phyloP scores from a whole-genome alignment of 2,329 filamentous ascomycete genomes.

The Colletotrichum godetiae region DNA sequence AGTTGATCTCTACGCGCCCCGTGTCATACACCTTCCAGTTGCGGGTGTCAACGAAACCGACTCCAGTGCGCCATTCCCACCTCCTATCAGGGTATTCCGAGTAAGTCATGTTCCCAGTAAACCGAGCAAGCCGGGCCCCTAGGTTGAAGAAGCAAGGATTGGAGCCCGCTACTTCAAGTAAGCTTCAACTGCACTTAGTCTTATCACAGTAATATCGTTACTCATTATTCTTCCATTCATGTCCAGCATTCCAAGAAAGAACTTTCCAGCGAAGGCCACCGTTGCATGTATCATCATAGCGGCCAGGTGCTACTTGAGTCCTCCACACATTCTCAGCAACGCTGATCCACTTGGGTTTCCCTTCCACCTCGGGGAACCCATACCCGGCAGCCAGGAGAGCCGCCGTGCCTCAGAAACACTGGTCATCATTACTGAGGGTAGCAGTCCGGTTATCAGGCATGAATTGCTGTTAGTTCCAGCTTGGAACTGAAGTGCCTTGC shows the following conservation, averaged over 20 bases:
- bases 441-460: constrained; percentile 59
- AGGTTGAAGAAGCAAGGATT: constrained; percentile 63
- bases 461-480: constrained; percentile 58
- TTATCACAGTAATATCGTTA: neutral
- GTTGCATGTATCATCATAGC: constrained; percentile 65
- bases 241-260: constrained; percentile 70
- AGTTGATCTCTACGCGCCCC: constrained; percentile 60
- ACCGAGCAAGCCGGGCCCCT: constrained; percentile 69
- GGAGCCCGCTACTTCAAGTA: constrained; percentile 46
- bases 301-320: constrained; percentile 52
- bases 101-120: constrained; percentile 69
- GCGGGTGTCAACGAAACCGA: constrained; percentile 63
- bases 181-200: neutral
- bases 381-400: constrained; percentile 68
- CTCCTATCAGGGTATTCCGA: constrained; percentile 64
- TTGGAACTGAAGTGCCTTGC: constrained; percentile 58
- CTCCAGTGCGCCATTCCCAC: constrained; percentile 65
- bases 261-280: constrained; percentile 78
- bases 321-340: constrained; percentile 71
- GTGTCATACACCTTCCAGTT: constrained; percentile 72
- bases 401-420: constrained; percentile 68
- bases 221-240: constrained; percentile 70
- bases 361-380: constrained; percentile 58
- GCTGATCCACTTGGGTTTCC: constrained; percentile 60
- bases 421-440: constrained; percentile 67